phyloP scores from a whole-genome alignment of 345 rosid species.

The Aquilaria malaccensis region DNA sequence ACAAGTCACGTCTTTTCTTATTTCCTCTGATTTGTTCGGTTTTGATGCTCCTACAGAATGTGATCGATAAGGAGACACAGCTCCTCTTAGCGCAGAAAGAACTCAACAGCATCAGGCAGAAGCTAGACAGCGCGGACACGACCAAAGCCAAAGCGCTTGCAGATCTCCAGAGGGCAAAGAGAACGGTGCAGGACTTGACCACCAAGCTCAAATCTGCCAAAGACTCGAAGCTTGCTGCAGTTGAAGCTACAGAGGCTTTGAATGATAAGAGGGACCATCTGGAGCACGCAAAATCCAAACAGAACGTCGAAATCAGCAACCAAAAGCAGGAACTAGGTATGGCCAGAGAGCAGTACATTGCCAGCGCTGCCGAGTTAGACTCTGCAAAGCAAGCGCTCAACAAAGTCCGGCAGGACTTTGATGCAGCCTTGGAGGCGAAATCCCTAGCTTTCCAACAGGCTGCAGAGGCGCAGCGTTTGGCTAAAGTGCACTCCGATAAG shows the following conservation, averaged over 20 bases:
- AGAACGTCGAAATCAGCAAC: constrained; percentile 18
- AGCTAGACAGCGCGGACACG: constrained; percentile 34
- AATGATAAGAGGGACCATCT: constrained; percentile 47
- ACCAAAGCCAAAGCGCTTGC: constrained; percentile 33
- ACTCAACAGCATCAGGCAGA: constrained; percentile 29
- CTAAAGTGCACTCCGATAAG: constrained; percentile 28
- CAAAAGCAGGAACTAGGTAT: constrained; percentile 42
- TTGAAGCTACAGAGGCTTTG: constrained; percentile 39
- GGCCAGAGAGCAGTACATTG: constrained; percentile 51
- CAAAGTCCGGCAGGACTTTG: constrained; percentile 68
- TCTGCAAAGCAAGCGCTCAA: constrained; percentile 66
- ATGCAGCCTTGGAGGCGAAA: constrained; percentile 56
- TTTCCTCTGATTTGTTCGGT: background rate
- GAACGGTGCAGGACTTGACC: constrained; percentile 33
- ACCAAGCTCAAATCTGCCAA: constrained; percentile 29
- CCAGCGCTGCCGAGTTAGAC: constrained; percentile 41
- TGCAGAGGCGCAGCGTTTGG: constrained; percentile 51
- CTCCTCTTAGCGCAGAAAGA: constrained; percentile 44
- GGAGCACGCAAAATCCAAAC: constrained; percentile 43
- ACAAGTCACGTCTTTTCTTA: background rate
- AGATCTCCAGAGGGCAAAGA: constrained; percentile 50
- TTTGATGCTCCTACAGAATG: constrained; percentile 21
- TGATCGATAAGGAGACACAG: constrained; percentile 55
- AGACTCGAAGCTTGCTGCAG: constrained; percentile 34
- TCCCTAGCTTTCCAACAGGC: constrained; percentile 52